Evolutionary conservation across 495 filamentous ascomycete genomes (phyloP).

Genomic region (Aspergillus hancockii): DNA sequence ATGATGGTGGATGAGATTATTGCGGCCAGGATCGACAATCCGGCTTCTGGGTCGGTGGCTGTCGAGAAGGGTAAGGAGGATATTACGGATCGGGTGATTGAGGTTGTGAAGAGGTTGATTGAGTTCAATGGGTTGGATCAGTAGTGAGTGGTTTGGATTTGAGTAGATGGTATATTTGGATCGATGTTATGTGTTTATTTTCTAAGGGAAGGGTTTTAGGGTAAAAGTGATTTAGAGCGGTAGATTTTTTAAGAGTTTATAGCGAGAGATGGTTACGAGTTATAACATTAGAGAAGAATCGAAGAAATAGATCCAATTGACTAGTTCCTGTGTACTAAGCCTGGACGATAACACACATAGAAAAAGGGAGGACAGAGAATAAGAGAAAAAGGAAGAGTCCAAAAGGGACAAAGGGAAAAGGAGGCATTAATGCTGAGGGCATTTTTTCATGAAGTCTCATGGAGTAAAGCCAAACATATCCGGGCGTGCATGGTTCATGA

Average conservation of each 20-base stretch:
- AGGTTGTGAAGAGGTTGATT: conserved; percentile 72
- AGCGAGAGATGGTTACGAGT: neutral
- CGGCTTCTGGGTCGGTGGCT: conserved; percentile 39
- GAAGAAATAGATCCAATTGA: conserved; percentile 17
- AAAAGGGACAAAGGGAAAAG: conserved; percentile 6
- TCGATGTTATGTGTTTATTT: neutral
- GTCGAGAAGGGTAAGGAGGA: conserved; percentile 1
- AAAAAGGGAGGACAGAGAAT: conserved; percentile 2
- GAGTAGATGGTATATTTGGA: conserved; percentile 8
- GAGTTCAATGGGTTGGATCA: conserved; percentile 86
- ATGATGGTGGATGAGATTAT: conserved; percentile 85
- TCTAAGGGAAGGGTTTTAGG: too few relatives aligned
- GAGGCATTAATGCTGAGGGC: conserved; percentile 1
- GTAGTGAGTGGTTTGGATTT: conserved; percentile 25
- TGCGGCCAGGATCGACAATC: conserved; percentile 75
- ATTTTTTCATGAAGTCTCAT: conserved; percentile 9
- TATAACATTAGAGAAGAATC: conserved; percentile 1
- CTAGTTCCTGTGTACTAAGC: conserved; percentile 10
- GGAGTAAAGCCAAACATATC: conserved; percentile 2
- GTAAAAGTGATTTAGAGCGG: neutral
- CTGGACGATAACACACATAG: conserved; percentile 11
- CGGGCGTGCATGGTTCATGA: conserved; percentile 7
- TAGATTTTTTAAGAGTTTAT: neutral
- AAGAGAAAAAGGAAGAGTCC: conserved; percentile 6
- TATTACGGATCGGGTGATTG: conserved; percentile 67